Percentiles rank a stretch among this genome's conserved stretches.
These are phyloP conservation scores for Spiromastix sp. DNA, from an alignment of 2,329 filamentous ascomycete species.

Conservation along the genomic window DNA sequence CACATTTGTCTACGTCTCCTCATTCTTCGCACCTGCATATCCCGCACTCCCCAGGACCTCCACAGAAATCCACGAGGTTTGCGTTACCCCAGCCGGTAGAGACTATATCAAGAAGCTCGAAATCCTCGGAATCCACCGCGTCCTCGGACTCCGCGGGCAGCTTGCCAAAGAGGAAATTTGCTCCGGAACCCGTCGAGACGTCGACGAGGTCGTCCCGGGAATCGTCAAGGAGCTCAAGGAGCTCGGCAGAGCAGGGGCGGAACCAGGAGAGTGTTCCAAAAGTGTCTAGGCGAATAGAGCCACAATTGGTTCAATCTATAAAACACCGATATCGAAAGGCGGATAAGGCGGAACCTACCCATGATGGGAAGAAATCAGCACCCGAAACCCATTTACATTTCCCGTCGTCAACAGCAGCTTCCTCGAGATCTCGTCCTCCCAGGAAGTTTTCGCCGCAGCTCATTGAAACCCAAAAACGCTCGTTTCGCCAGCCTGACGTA, in stretches of 20 bases:
- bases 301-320: conserved; percentile 64
- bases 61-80: conserved; percentile 14
- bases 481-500: conserved; percentile 55
- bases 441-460: conserved; percentile 65
- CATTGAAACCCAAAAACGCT: conserved; percentile 67
- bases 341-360: neutral
- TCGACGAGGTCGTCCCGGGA: conserved; percentile 11
- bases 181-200: conserved; percentile 20
- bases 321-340: conserved; percentile 37
- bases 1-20: too few relatives aligned
- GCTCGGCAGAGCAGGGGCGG: conserved; percentile 8
- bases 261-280: conserved; percentile 9
- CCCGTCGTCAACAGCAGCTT: neutral
- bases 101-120: neutral
- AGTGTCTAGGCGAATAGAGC: conserved; percentile 51
- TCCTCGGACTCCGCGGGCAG: neutral
- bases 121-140: neutral
- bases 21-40: conserved; percentile 1
- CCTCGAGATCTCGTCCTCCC: conserved; percentile 4
- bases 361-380: neutral
- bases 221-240: too few relatives aligned
- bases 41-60: conserved; percentile 1
- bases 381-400: neutral
- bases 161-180: conserved; percentile 14
- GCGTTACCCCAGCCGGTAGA: conserved; percentile 17